Conservation (phyloP, 331 rosid genomes). For the Acacia pycnantha region DNA sequence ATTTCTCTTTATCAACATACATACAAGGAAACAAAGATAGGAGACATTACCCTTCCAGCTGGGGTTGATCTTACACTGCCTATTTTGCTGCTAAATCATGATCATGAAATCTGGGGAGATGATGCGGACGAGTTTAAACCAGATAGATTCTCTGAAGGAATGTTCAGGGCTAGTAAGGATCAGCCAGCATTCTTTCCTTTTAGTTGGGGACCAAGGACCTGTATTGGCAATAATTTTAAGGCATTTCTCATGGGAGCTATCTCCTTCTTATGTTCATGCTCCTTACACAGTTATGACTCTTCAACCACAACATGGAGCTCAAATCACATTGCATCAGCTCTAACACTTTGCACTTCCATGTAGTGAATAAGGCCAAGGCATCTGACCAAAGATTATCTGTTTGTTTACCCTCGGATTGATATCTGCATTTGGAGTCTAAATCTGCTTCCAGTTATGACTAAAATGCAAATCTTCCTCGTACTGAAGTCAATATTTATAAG, state of each 20-base stretch:
- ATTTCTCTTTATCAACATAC: conserved; percentile 45
- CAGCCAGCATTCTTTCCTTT: conserved; percentile 51
- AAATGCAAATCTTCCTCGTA: not conserved
- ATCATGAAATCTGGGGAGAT: conserved; percentile 51
- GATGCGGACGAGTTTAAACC: conserved; percentile 58
- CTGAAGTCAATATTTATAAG: not conserved
- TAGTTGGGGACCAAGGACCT: conserved; percentile 61
- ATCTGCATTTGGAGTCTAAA: not conserved
- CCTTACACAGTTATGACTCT: conserved; percentile 53
- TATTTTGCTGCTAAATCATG: conserved; percentile 47
- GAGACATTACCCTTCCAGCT: conserved; percentile 41
- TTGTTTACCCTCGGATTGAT: not conserved
- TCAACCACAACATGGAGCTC: conserved; percentile 69
- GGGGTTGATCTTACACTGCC: conserved; percentile 53
- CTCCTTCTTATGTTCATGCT: conserved; percentile 54
- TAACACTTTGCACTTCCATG: not conserved
- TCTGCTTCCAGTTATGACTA: not conserved
- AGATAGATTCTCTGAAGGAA: conserved; percentile 52
- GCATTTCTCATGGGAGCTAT: conserved; percentile 46
- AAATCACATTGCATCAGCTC: conserved; percentile 36
- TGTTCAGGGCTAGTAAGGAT: conserved; percentile 41
- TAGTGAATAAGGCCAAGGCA: conserved; percentile 15
- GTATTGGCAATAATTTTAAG: conserved; percentile 56
- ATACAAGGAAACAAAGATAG: conserved; percentile 39
- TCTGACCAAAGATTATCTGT: not conserved